Percentiles rank a stretch among this genome's conserved stretches.
These are phyloP conservation scores for Daldinia sp. DNA, from an alignment of 2,329 filamentous ascomycete species.

Conservation along the genomic window DNA sequence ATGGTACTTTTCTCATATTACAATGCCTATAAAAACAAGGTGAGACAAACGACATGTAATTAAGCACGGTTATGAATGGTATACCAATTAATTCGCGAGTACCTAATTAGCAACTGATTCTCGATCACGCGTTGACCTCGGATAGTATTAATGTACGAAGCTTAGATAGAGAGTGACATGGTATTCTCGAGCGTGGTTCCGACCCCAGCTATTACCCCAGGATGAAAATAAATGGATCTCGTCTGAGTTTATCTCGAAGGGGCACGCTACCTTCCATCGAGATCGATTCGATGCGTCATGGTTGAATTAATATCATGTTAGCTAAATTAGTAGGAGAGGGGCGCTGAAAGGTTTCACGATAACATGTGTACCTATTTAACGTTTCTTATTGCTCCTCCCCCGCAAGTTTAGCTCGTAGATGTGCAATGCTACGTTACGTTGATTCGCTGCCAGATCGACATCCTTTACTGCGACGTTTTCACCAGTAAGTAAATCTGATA, in stretches of 20 bases:
- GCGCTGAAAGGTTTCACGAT: not conserved
- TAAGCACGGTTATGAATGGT: no score
- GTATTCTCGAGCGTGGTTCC: not conserved
- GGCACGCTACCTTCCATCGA: not conserved
- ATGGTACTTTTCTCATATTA: no score
- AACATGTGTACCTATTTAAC: constrained; percentile 1
- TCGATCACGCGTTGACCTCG: no score
- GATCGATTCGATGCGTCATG: not conserved
- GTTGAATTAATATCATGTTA: not conserved
- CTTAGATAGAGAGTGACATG: no score
- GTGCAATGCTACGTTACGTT: constrained; percentile 1
- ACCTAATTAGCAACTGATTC: no score
- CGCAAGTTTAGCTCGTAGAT: not conserved
- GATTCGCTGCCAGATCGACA: not conserved
- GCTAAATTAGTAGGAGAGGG: not conserved
- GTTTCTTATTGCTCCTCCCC: not conserved
- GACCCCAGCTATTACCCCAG: not conserved
- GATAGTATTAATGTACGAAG: no score
- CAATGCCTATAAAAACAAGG: no score
- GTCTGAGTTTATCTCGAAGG: not conserved
- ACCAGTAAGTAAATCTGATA: not conserved
- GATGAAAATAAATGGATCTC: not conserved
- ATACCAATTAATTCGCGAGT: no score
- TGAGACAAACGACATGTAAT: no score
- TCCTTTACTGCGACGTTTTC: not conserved